These are phyloP conservation scores for Metschnikowia noctiluminum DNA, from an alignment of 805 yeast species.

Conservation along the genomic window DNA sequence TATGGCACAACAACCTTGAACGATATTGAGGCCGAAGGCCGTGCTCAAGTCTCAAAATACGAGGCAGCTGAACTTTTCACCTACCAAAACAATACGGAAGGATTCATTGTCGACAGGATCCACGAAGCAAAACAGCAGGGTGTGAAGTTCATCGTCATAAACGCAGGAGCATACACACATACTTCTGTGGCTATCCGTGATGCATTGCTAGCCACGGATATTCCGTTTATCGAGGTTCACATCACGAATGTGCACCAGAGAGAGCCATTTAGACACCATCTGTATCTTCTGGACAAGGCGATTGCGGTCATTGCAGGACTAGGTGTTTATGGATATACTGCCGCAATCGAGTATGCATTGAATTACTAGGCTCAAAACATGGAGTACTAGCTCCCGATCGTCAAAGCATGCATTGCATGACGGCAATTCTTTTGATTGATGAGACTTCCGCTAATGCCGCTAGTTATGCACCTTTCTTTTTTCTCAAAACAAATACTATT, in stretches of 20 bases:
- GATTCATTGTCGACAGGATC: slow-evolving; percentile 44
- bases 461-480: too few species aligned
- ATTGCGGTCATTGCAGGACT: slow-evolving; percentile 43
- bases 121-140: slow-evolving; percentile 45
- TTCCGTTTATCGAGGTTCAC: slow-evolving; percentile 49
- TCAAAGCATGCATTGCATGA: too few species aligned
- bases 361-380: slow-evolving; percentile 23
- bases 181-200: slow-evolving; percentile 50
- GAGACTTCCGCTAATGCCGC: too few species aligned
- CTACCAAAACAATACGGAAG: slow-evolving; percentile 46
- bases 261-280: slow-evolving; percentile 49
- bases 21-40: slow-evolving; percentile 42
- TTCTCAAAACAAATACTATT: too few species aligned
- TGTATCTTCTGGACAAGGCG: slow-evolving; percentile 48
- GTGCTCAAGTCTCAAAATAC: slow-evolving; percentile 26
- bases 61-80: slow-evolving; percentile 30
- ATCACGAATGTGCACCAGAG: slow-evolving; percentile 51
- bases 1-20: slow-evolving; percentile 45
- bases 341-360: slow-evolving; percentile 39
- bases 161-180: slow-evolving; percentile 54
- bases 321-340: slow-evolving; percentile 42
- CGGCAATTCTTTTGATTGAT: too few species aligned
- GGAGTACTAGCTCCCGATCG: neutral
- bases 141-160: slow-evolving; percentile 44
- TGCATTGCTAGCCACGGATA: slow-evolving; percentile 46